Percentiles rank a stretch among this genome's conserved stretches.
Evolutionary conservation across 208 protist genomes (phyloP).

Genomic region (Trypanosoma avium): DNA sequence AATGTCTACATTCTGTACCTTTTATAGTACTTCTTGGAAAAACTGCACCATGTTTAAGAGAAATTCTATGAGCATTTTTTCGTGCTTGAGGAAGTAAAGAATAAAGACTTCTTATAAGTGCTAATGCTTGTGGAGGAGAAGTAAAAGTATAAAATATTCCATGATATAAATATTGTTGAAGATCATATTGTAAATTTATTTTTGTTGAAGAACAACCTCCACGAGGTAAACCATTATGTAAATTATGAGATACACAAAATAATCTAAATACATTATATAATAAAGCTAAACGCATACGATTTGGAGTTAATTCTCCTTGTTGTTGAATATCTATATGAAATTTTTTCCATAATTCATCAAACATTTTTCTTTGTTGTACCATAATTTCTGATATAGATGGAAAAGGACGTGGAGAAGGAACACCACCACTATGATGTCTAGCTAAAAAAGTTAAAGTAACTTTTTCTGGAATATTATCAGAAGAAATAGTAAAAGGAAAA

Average conservation of each 20-base stretch:
- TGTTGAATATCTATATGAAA: constrained; percentile 74
- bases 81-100: constrained; percentile 72
- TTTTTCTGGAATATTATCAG: constrained; percentile 46
- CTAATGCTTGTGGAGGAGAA: constrained; percentile 51
- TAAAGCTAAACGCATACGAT: constrained; percentile 69
- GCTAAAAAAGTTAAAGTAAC: constrained; percentile 66
- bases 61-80: constrained; percentile 59
- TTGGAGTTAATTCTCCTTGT: constrained; percentile 75
- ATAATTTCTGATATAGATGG: constrained; percentile 47
- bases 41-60: constrained; percentile 69
- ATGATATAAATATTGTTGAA: constrained; percentile 83
- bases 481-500: constrained; percentile 51
- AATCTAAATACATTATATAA: constrained; percentile 83
- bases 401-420: constrained; percentile 29
- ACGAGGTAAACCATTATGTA: constrained; percentile 67
- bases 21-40: constrained; percentile 80
- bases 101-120: constrained; percentile 70
- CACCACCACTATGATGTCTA: constrained; percentile 36
- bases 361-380: constrained; percentile 31
- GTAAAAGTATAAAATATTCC: constrained; percentile 87
- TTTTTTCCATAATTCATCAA: constrained; percentile 70
- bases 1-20: constrained; percentile 48
- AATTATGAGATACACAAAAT: constrained; percentile 60
- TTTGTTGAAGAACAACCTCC: constrained; percentile 65
- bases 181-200: constrained; percentile 67